Evolutionary conservation across 2,329 filamentous ascomycete species (phyloP), one percentile per base, ranked within the genome.

Genomic region (Aspergillus viridinutans): DNA sequence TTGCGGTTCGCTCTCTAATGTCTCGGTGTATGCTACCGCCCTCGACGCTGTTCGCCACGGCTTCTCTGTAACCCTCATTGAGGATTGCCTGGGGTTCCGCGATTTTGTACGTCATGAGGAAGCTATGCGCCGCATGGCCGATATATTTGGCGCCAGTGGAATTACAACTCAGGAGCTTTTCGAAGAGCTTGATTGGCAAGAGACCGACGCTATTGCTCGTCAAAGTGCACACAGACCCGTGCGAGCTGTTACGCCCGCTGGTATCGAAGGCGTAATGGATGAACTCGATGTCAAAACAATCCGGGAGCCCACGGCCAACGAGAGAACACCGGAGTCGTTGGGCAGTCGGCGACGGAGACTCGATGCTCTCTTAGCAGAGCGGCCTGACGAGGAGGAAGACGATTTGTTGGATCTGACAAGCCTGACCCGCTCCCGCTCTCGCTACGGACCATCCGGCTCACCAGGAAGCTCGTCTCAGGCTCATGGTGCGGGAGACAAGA

Each of bases 11-110:
- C 82, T 96, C 50, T 90, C 88, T 47, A 97, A 97, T 67, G 80
- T 95, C 38, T 92, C 92, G 32, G 87, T 97, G 49, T 92, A 94
- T 69, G 93, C 94, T 7, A 97, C 93, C 1, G 92, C 92, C 3
- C 81, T 96, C 61, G 94, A 97, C 69, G 94, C 93, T 10, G 92
- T 90, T 1, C 85, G 89, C 21, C 89, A 97, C 72, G 94, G 92
- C 4, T 86, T 96, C 67, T 81, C 85, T n/a, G 90, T 97, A 67
- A 94, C 89, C 4, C 79, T 97, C 12, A 79, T 97, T 42, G 87
- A 94, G 53, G 92, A 97, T 71, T 97, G 92, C 72, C 85, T 96
- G 55, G 92, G 92, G 10, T 96, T 88, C 68, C 85, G 90, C 49
- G 86, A 80, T 64, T 83, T 86, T 57, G 73, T 78, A 20, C 85